Percentiles rank a stretch among this genome's conserved stretches.
These are phyloP conservation scores for Lophium mytilinum DNA, from an alignment of 495 filamentous ascomycete genomes.

Conservation along the genomic window DNA sequence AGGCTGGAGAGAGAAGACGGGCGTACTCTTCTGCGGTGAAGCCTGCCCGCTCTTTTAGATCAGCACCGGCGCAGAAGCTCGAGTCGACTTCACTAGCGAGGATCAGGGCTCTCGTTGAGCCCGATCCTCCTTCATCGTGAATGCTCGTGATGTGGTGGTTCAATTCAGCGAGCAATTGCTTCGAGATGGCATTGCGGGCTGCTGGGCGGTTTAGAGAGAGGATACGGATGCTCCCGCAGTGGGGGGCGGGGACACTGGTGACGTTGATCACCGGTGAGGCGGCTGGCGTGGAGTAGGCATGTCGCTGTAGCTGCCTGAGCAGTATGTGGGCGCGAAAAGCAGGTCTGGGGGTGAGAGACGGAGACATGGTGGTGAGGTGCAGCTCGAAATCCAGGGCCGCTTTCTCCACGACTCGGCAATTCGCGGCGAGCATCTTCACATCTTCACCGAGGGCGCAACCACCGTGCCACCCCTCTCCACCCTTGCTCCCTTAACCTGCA, in stretches of 20 bases:
- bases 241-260: conserved; percentile 66
- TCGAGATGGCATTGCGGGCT: conserved; percentile 85
- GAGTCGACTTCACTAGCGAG: conserved; percentile 68
- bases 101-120: conserved; percentile 67
- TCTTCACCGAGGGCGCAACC: too few species aligned
- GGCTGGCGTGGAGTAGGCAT: conserved; percentile 25
- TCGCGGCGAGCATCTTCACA: too few species aligned
- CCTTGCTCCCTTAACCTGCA: too few species aligned
- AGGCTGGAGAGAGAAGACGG: background rate
- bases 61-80: conserved; percentile 88
- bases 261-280: conserved; percentile 53
- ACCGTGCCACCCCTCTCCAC: too few species aligned
- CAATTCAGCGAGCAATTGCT: conserved; percentile 61
- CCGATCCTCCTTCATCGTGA: conserved; percentile 54
- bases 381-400: too few species aligned
- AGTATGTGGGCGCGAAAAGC: background rate
- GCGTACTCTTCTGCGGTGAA: conserved; percentile 64
- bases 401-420: too few species aligned
- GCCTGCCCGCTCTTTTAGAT: conserved; percentile 75
- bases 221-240: conserved; percentile 75
- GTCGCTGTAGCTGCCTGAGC: conserved; percentile 4
- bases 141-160: conserved; percentile 60
- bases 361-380: background rate
- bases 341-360: background rate
- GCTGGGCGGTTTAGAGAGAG: conserved; percentile 77